A percentile compares a stretch with the other conserved stretches of the same genome.
Conservation (phyloP, 768 basidiomycete genomes). For the Podaxis sp. region DNA sequence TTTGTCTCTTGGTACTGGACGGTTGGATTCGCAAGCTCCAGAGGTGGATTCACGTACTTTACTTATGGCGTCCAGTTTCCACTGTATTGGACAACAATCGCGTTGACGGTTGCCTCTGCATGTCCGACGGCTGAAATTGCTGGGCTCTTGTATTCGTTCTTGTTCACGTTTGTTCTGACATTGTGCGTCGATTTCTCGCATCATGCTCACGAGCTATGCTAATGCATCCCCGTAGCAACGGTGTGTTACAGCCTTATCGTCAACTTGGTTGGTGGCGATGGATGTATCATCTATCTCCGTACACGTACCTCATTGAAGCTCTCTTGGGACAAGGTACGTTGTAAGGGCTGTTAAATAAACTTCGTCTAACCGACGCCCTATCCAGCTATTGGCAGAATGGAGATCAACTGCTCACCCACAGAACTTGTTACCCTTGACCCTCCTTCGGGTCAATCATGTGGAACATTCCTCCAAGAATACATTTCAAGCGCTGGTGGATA, state of each 20-base stretch:
- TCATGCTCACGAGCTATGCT: slow-evolving; percentile 11
- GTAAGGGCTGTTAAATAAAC: slow-evolving; percentile 7
- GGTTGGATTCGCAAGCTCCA: slow-evolving; percentile 53
- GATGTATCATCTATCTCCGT: slow-evolving; percentile 63
- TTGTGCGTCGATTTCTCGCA: slow-evolving; percentile 41
- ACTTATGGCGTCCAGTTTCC: slow-evolving; percentile 57
- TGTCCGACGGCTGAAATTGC: slow-evolving; percentile 60
- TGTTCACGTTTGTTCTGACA: slow-evolving; percentile 65
- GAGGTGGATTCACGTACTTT: slow-evolving; percentile 62
- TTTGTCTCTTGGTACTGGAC: slow-evolving; percentile 79
- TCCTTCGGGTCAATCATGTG: slow-evolving; percentile 59
- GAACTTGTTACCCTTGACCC: slow-evolving; percentile 67
- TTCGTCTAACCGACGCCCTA: slow-evolving; percentile 27
- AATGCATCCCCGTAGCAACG: slow-evolving; percentile 40
- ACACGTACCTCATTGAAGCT: slow-evolving; percentile 52
- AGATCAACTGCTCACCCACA: slow-evolving; percentile 53
- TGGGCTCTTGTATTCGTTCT: slow-evolving; percentile 53
- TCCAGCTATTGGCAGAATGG: slow-evolving; percentile 50
- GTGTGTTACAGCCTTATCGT: slow-evolving; percentile 64
- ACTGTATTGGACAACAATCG: slow-evolving; percentile 64
- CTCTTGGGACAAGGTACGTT: slow-evolving; percentile 45
- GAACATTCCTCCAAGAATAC: slow-evolving; percentile 48
- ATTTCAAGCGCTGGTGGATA: slow-evolving; percentile 57
- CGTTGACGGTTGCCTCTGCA: slow-evolving; percentile 61
- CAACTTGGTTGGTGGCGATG: slow-evolving; percentile 70